Evolutionary conservation across 2,329 filamentous ascomycete genomes (phyloP), one percentile per base, ranked within the genome.

Genomic region (Pseudogymnoascus sp.): DNA sequence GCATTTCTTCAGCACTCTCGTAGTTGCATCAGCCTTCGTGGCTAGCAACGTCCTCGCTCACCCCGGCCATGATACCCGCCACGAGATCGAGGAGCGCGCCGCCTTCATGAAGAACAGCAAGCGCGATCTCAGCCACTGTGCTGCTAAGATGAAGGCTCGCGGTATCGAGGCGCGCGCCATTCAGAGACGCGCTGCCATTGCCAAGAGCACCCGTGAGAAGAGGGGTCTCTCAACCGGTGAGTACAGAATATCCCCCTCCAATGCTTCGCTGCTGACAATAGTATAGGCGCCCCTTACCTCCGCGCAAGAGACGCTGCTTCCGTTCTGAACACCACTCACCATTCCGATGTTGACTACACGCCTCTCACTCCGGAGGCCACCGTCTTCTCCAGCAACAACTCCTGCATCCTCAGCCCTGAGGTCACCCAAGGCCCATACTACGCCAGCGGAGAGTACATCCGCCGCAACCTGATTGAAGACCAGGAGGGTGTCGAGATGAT

Each of bases 351-450:
- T 31, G 67, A 67, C 17, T 78, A 76, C 66, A 74, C 71, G 15
- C 59, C 68, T 1, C 64, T 69, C 62, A 78, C 76, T n/a, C 66
- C 71, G 31, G 68, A 70, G 7, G 65, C 67, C 59, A 74, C 66
- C 64, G 69, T 80, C 40, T 82, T 82, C 65, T 72, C 74, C 1
- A 73, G 72, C 46, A 77, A 78, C 68, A 73, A 72, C 61, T 77
- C 78, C 26, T 83, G 81, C 66, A 73, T 82, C 19, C 73, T 84
- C 19, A 78, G 75, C 19, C 80, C 81, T 1, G 81, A 84, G 68
- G 78, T 78, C 19, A 82, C 78, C 3, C 75, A 82, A 67, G 82
- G 82, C 0, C 82, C 82, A 10, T 84, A 83, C 73, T 84, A 79
- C 65, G 79, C 84, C 59, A 69, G 74, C 19, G 82, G 82, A 31